These are phyloP conservation scores for Ceratonia siliqua DNA, from an alignment of 306 rosid genomes.

Conservation along the genomic window DNA sequence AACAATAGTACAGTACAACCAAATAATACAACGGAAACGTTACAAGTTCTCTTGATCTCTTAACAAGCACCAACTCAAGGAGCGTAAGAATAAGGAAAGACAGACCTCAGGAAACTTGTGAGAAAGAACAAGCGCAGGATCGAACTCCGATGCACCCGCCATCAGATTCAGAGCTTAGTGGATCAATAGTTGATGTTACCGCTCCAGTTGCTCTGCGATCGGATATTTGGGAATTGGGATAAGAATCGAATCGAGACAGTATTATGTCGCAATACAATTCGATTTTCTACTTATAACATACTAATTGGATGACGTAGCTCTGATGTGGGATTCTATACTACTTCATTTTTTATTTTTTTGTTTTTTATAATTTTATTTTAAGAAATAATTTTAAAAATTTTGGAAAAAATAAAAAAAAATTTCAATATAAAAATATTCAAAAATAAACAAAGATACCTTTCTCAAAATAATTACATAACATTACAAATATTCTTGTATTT, in stretches of 20 bases:
- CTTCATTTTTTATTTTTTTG: too few species aligned
- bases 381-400: too few species aligned
- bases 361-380: too few species aligned
- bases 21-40: neutral
- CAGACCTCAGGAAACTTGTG: slow-evolving; percentile 74
- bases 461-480: too few species aligned
- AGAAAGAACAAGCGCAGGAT: slow-evolving; percentile 59
- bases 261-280: too few species aligned
- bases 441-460: too few species aligned
- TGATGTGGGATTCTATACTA: neutral
- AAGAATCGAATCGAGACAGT: neutral
- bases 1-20: neutral
- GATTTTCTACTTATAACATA: too few species aligned
- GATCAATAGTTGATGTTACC: neutral
- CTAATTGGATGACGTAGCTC: neutral
- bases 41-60: neutral
- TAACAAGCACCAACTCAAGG: neutral
- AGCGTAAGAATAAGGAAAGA: neutral
- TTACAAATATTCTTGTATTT: too few species aligned
- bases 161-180: slow-evolving; percentile 25
- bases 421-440: too few species aligned
- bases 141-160: slow-evolving; percentile 46
- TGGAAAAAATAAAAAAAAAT: too few species aligned
- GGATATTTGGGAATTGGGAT: neutral
- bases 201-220: neutral